phyloP scores from a whole-genome alignment of 306 rosid genomes.

The Lathyrus sativus region DNA sequence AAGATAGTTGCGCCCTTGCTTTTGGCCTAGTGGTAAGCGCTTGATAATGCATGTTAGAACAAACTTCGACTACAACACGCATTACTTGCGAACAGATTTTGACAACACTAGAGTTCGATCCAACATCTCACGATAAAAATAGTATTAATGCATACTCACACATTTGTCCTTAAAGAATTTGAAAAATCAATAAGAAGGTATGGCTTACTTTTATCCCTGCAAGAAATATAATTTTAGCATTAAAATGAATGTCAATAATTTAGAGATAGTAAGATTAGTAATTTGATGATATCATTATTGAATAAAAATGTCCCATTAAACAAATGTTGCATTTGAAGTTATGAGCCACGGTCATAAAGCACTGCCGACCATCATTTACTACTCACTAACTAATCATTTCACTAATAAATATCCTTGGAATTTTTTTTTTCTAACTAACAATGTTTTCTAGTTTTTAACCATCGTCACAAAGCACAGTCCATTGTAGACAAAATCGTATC shows the following conservation, averaged over 20 bases:
- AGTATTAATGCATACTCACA: conserved; percentile 55
- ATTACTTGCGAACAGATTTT: no score
- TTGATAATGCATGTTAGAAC: no score
- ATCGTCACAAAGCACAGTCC: not conserved
- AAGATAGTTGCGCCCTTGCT: no score
- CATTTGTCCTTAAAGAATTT: conserved; percentile 56
- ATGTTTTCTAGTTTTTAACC: not conserved
- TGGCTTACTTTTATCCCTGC: conserved; percentile 65
- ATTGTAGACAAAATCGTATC: not conserved
- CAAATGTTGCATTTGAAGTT: conserved; percentile 16
- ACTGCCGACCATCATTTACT: conserved; percentile 6
- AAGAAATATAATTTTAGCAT: conserved; percentile 33
- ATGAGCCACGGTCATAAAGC: not conserved
- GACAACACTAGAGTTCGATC: no score
- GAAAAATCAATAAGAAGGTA: conserved; percentile 92
- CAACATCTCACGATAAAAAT: no score
- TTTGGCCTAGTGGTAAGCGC: no score
- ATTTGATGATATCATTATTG: conserved; percentile 16
- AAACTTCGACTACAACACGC: no score
- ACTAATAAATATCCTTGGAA: conserved; percentile 10
- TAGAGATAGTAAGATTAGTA: conserved; percentile 19
- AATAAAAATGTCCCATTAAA: not conserved
- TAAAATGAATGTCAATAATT: conserved; percentile 29
- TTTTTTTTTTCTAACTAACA: not conserved
- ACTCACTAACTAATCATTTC: conserved; percentile 4